A percentile compares a stretch with the other conserved stretches of the same genome.
These are phyloP conservation scores for Solanum sejunctum DNA, from an alignment of 257 asterid genomes.

Conservation along the genomic window DNA sequence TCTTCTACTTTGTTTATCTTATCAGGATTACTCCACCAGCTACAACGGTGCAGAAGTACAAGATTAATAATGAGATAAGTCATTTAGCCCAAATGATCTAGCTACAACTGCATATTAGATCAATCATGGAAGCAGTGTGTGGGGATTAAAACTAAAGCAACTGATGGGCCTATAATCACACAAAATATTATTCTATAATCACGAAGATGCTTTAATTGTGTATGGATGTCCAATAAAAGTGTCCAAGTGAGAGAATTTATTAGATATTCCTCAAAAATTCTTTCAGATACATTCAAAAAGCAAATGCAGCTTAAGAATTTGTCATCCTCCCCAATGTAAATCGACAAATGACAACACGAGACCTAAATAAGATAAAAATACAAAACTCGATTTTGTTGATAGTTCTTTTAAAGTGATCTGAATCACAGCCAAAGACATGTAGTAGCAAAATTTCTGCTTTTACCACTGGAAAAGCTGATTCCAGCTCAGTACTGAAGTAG, in stretches of 20 bases:
- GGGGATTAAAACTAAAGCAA: background rate
- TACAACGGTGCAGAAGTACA: conserved; percentile 7
- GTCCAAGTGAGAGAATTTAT: background rate
- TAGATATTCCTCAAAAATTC: background rate
- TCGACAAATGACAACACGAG: background rate
- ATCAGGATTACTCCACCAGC: conserved; percentile 83
- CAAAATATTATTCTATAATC: background rate
- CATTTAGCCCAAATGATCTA: background rate
- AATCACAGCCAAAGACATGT: background rate
- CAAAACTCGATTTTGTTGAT: background rate
- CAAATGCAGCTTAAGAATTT: background rate
- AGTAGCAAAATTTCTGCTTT: background rate
- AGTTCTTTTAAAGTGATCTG: background rate
- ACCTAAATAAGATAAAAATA: background rate
- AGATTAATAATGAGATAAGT: background rate
- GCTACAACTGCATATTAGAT: background rate
- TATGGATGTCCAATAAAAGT: background rate
- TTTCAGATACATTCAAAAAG: background rate
- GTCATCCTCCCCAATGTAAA: background rate
- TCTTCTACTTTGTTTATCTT: conserved; percentile 50
- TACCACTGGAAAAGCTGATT: background rate
- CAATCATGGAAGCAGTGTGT: background rate
- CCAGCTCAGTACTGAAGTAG: background rate
- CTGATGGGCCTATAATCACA: background rate
- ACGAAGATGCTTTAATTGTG: background rate